Evolutionary conservation across 78 protist species (phyloP).

Genomic region (Planoprotostelium fungivorum): DNA sequence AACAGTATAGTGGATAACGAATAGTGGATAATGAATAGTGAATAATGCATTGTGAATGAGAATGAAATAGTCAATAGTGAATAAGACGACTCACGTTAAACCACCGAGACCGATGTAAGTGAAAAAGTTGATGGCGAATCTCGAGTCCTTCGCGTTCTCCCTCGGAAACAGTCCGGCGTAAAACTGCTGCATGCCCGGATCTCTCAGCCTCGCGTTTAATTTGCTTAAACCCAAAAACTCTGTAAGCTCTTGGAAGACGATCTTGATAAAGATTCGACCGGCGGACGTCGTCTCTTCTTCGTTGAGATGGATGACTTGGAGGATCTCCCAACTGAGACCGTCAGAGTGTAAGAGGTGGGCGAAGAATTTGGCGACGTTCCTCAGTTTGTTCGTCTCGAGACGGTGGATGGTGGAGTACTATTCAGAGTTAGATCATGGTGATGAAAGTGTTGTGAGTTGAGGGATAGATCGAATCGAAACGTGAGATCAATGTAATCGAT

Average conservation of each 20-base stretch:
- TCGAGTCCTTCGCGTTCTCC: conserved; percentile 85
- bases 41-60: conserved; percentile 3
- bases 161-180: conserved; percentile 77
- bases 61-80: not conserved
- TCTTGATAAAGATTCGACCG: conserved; percentile 93
- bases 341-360: conserved; percentile 73
- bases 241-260: conserved; percentile 83
- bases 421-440: too few relatives aligned
- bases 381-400: conserved; percentile 86
- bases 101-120: conserved; percentile 91
- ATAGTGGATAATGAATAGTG: too few relatives aligned
- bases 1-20: too few relatives aligned
- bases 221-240: conserved; percentile 84
- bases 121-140: conserved; percentile 96
- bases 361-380: conserved; percentile 72
- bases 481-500: too few relatives aligned
- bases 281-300: conserved; percentile 88
- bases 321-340: conserved; percentile 60
- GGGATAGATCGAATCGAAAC: too few relatives aligned
- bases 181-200: conserved; percentile 38
- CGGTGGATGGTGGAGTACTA: conserved; percentile 82
- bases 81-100: conserved; percentile 49
- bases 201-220: conserved; percentile 56
- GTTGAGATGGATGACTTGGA: conserved; percentile 55
- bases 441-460: conserved; percentile 21